A percentile compares a stretch with the other conserved stretches of the same genome.
These are phyloP conservation scores for Phaeophleospora eucalypticola DNA, from an alignment of 2,329 filamentous ascomycete species.

Conservation along the genomic window DNA sequence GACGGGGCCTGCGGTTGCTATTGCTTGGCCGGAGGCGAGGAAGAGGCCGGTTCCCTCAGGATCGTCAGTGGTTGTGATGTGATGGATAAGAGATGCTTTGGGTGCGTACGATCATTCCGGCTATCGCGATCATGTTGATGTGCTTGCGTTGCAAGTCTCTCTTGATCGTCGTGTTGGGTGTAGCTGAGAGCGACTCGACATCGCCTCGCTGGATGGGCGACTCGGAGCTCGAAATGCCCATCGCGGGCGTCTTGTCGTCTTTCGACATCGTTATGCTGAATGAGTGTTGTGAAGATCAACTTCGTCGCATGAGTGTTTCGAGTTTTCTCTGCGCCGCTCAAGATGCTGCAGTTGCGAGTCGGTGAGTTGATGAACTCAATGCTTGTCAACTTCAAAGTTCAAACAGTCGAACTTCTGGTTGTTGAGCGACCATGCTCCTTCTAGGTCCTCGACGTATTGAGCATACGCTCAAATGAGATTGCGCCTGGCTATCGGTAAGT, in stretches of 20 bases:
- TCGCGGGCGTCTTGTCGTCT: not conserved
- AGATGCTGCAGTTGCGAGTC: no score
- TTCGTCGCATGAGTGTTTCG: no score
- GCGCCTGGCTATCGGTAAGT: no score
- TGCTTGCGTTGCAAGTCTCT: constrained; percentile 21
- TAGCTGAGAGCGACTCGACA: not conserved
- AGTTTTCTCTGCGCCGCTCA: no score
- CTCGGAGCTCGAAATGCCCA: constrained; percentile 1
- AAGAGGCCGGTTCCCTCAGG: constrained; percentile 27
- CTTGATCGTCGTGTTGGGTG: constrained; percentile 2
- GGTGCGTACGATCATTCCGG: constrained; percentile 21
- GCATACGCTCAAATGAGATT: no score
- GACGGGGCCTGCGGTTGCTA: constrained; percentile 21
- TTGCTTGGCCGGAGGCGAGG: constrained; percentile 22
- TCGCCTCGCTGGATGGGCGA: constrained; percentile 2
- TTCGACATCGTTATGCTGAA: no score
- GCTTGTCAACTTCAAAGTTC: no score
- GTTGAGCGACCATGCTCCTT: no score
- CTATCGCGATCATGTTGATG: constrained; percentile 25
- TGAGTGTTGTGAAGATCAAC: no score
- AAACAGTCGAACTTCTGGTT: no score
- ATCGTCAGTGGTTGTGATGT: not conserved
- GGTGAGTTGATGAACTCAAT: no score
- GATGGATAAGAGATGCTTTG: not conserved
- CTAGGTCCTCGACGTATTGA: no score